These are phyloP conservation scores for Diphasiastrum complanatum DNA, from an alignment of 83 land plant species.

Conservation along the genomic window DNA sequence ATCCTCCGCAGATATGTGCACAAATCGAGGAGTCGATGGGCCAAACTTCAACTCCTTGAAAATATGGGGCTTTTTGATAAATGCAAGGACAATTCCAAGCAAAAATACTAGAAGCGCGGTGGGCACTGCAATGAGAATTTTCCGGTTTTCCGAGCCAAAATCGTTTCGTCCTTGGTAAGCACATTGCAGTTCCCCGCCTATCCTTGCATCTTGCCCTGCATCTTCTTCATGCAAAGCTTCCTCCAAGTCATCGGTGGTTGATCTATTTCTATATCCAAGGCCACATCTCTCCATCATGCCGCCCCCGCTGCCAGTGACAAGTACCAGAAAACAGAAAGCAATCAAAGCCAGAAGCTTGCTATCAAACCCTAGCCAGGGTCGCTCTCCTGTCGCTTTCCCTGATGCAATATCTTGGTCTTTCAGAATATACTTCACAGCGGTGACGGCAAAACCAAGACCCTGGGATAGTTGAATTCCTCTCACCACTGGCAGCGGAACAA, in stretches of 20 bases:
- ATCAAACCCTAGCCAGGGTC: slow-evolving; percentile 74
- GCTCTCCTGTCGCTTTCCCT: slow-evolving; percentile 40
- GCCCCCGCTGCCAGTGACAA: slow-evolving; percentile 32
- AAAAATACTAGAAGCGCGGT: slow-evolving; percentile 66
- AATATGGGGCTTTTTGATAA: slow-evolving; percentile 45
- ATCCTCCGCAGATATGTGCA: slow-evolving; percentile 39
- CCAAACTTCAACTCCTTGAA: slow-evolving; percentile 40
- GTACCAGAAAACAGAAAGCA: slow-evolving; percentile 46
- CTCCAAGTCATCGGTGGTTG: too few species aligned
- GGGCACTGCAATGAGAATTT: slow-evolving; percentile 27
- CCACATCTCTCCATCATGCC: neutral
- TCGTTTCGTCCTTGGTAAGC: neutral
- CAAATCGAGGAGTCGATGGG: slow-evolving; percentile 41
- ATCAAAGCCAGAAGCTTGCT: slow-evolving; percentile 51
- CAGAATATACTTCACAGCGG: slow-evolving; percentile 67
- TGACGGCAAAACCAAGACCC: slow-evolving; percentile 63
- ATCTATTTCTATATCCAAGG: neutral
- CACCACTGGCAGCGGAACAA: slow-evolving; percentile 75
- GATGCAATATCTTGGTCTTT: slow-evolving; percentile 50
- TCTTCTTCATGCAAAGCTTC: slow-evolving; percentile 2
- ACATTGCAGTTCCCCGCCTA: too few species aligned
- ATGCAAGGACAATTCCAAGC: slow-evolving; percentile 57
- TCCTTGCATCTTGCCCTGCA: neutral
- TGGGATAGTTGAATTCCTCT: slow-evolving; percentile 83
- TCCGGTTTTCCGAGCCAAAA: neutral